Evolutionary conservation across 495 filamentous ascomycete species (phyloP).

Genomic region (Apodospora peruviana): DNA sequence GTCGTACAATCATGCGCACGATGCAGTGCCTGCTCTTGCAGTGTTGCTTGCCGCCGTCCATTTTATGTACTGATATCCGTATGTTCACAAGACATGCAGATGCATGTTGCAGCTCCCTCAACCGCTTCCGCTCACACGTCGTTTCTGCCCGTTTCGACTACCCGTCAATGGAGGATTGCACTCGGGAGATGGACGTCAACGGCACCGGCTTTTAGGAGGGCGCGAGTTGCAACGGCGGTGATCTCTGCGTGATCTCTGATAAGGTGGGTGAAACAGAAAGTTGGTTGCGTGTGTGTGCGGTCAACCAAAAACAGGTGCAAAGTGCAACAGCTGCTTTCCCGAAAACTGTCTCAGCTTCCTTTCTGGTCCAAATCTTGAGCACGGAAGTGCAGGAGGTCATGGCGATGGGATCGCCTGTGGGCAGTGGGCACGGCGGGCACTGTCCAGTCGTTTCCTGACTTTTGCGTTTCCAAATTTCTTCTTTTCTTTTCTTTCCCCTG

Average conservation of each 20-base stretch:
- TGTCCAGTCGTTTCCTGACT: conserved; percentile 7
- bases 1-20: neutral
- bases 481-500: conserved; percentile 9
- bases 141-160: too few species aligned
- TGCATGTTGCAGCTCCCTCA: neutral
- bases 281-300: too few species aligned
- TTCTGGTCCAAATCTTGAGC: neutral
- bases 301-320: too few species aligned
- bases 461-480: conserved; percentile 20
- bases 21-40: neutral
- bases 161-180: neutral
- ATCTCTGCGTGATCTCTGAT: too few species aligned
- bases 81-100: neutral
- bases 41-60: neutral
- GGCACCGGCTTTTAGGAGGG: too few species aligned
- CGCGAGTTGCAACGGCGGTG: too few species aligned
- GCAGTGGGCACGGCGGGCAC: conserved; percentile 1
- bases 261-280: too few species aligned
- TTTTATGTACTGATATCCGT: too few species aligned
- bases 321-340: too few species aligned
- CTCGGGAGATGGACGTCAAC: neutral
- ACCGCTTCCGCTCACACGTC: too few species aligned
- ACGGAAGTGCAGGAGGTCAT: conserved; percentile 1
- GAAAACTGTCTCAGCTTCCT: neutral
- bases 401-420: conserved; percentile 4